Evolutionary conservation across 2,329 filamentous ascomycete genomes (phyloP), one percentile per base, ranked within the genome.

Genomic region (Alternaria novae-zelandiae): DNA sequence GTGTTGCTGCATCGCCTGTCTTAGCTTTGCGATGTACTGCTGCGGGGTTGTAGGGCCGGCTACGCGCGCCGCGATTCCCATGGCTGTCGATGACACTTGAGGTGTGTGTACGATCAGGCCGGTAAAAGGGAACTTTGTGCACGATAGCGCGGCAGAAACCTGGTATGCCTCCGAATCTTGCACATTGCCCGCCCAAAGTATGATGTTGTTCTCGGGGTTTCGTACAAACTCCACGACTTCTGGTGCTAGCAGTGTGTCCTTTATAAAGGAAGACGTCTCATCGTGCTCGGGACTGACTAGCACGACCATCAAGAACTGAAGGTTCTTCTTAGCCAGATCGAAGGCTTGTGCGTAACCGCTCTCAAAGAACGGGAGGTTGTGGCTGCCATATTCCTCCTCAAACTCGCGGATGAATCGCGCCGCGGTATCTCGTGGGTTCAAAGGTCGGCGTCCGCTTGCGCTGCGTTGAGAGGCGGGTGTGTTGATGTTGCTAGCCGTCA

Each of bases 141-240:
- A 96, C 70, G 90, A 90, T 66, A 98, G 88, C 49, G 94, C 93
- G 12, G 88, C 87, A n/a, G 94, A 89, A 44, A 97, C 93, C 78
- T 97, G 94, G 79, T 96, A 98, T 6, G 95, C 93, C 82, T 99
- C 96, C 4, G 93, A 91, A 78, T 99, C 96, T 67, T 94, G 88
- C 1, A 98, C 91, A 70, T 94, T 97, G 50, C 96, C 96, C 44
- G 91, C 93, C 96, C 96, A 99, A 3, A 99, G 81, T 36, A 98
- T 84, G 28, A 97, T 87, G 75, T 95, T 91, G 79, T 94, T 94
- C 32, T 85, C 81, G 1, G 91, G 88, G 63, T 95, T 87, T 67
- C 89, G 90, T 70, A 98, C 80, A 73, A 93, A 97, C 6, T 85
- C 82, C 11, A 90, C 85, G 4, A 97, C 89, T 46, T 94, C 90